These are phyloP conservation scores for Camelina neglecta DNA, from an alignment of 345 rosid genomes.

Conservation along the genomic window DNA sequence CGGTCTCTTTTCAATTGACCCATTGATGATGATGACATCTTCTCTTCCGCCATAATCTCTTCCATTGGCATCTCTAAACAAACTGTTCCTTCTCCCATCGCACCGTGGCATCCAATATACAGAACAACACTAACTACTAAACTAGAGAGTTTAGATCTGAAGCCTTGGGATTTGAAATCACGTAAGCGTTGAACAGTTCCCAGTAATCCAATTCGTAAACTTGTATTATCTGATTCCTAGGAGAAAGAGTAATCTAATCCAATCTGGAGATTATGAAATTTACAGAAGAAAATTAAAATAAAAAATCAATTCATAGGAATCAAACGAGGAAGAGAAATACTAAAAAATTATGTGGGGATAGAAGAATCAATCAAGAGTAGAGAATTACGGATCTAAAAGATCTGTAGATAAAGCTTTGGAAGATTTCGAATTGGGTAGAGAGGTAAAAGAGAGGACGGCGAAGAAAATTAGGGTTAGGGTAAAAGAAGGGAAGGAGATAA, in stretches of 20 bases:
- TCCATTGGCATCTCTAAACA: slow-evolving; percentile 48
- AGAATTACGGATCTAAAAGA: slow-evolving; percentile 49
- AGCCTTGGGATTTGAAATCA: background rate
- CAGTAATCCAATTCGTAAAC: slow-evolving; percentile 8
- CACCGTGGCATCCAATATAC: slow-evolving; percentile 40
- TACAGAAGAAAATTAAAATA: background rate
- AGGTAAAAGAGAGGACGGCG: background rate
- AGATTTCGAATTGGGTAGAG: background rate
- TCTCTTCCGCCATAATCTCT: slow-evolving; percentile 11
- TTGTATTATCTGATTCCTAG: background rate
- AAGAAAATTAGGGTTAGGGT: slow-evolving; percentile 47
- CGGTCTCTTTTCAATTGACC: slow-evolving; percentile 57
- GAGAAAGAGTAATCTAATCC: background rate
- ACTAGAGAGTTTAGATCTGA: slow-evolving; percentile 35
- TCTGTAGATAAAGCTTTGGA: background rate
- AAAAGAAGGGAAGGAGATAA: slow-evolving; percentile 56
- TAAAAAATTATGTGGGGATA: background rate
- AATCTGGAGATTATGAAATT: slow-evolving; percentile 26
- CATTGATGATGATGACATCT: slow-evolving; percentile 33
- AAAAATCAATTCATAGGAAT: slow-evolving; percentile 23
- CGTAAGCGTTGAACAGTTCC: slow-evolving; percentile 15
- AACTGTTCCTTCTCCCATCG: slow-evolving; percentile 48
- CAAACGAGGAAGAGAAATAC: background rate
- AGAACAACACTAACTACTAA: slow-evolving; percentile 11
- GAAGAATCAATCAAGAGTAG: background rate